phyloP scores from a whole-genome alignment of 192 early-diverging fungal genomes.

The Rhizophagus sp. region DNA sequence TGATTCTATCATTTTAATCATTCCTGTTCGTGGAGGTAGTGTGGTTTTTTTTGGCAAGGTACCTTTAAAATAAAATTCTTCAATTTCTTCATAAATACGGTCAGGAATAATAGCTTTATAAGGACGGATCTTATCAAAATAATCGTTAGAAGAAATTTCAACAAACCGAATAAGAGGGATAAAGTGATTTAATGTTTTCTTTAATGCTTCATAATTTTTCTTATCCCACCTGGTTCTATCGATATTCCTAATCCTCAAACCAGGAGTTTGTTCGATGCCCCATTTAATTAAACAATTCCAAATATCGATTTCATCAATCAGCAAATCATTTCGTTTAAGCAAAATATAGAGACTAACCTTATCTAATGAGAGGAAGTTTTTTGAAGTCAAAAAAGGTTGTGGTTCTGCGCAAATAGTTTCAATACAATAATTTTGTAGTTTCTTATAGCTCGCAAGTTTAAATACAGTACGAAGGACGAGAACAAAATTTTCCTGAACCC shows the following conservation, averaged over 20 bases:
- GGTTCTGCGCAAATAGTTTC: constrained; percentile 8
- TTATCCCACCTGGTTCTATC: constrained; percentile 12
- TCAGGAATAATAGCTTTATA: constrained; percentile 1
- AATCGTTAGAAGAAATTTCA: neutral
- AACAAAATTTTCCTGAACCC: neutral
- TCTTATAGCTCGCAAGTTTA: neutral
- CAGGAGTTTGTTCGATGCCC: neutral
- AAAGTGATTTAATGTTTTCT: neutral
- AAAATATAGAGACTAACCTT: no score
- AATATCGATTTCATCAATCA: constrained; percentile 1
- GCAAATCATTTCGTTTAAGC: neutral
- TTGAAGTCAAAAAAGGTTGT: neutral
- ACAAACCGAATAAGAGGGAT: constrained; percentile 12
- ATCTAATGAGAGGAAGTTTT: neutral
- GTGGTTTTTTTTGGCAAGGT: neutral
- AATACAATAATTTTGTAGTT: constrained; percentile 6
- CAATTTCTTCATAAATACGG: neutral
- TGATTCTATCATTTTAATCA: neutral
- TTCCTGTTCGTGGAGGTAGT: no score
- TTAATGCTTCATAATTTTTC: neutral
- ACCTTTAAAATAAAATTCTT: neutral
- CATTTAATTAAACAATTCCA: constrained; percentile 25
- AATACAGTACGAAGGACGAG: neutral
- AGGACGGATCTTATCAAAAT: constrained; percentile 1
- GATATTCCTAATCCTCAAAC: neutral